Conservation (phyloP, 1,284 basidiomycete genomes). For the Blastosporella zonata region DNA sequence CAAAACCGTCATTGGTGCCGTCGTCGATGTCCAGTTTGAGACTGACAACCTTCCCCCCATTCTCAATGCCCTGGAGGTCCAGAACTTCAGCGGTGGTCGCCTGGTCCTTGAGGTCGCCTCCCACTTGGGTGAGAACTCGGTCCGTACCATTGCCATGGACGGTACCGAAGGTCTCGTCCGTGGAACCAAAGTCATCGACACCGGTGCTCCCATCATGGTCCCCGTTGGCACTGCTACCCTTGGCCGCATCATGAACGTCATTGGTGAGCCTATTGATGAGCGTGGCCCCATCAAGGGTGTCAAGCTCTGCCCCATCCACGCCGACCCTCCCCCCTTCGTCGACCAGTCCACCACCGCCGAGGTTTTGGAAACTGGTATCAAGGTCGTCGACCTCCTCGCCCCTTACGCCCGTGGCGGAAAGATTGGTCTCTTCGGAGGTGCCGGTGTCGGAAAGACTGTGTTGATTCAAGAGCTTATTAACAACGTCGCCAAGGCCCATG, state of each 20-base stretch:
- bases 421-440: slow-evolving; percentile 99
- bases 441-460: slow-evolving; percentile 99
- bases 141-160: slow-evolving; percentile 97
- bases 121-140: slow-evolving; percentile 98
- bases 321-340: slow-evolving; percentile 94
- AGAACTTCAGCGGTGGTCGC: slow-evolving; percentile 88
- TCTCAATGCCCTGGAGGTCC: slow-evolving; percentile 97
- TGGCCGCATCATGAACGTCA: slow-evolving; percentile 99
- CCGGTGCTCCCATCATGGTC: slow-evolving; percentile 93
- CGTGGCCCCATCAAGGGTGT: slow-evolving; percentile 97
- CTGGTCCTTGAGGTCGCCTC: slow-evolving; percentile 96
- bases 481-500: slow-evolving; percentile 99
- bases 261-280: slow-evolving; percentile 99
- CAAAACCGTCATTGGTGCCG: slow-evolving; percentile 97
- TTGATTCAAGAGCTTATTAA: slow-evolving; percentile 99
- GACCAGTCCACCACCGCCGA: slow-evolving; percentile 98
- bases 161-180: slow-evolving; percentile 99
- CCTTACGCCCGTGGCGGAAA: slow-evolving; percentile 99
- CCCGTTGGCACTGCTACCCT: slow-evolving; percentile 93
- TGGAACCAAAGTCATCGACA: slow-evolving; percentile 96
- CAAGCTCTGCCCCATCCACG: slow-evolving; percentile 90
- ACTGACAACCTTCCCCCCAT: slow-evolving; percentile 91
- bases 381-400: slow-evolving; percentile 98
- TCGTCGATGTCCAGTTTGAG: slow-evolving; percentile 97
- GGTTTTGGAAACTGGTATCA: slow-evolving; percentile 99